Base-by-base conservation (phyloP, 2,329 filamentous ascomycete species). In the Ophiosphaerella herpotricha region DNA sequence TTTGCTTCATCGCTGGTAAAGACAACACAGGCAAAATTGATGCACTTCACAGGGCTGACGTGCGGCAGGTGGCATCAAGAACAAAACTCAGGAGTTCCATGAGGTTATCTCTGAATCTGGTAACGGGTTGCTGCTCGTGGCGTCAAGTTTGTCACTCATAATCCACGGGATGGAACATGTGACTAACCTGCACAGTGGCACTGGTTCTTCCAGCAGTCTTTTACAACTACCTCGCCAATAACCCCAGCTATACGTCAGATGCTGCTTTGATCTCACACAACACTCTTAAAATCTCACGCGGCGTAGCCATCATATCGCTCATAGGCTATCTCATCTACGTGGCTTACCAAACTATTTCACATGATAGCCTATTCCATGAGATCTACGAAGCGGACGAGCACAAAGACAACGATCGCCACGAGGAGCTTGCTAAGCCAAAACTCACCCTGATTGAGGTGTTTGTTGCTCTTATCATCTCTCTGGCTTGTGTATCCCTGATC, bases 31-130 rank as follows among this genome's bases (percentile, higher is more conserved):
- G 11, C 24, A 26, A n/a, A 26, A n/a, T 8, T 34, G 39, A 36
- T 23, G 21, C 12, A 6, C 12, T 31, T 36, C 8, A n/a, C 18
- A 36, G 13, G n/a, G 31, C 16, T 42, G 32, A 42, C 24, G 12
- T 39, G 23, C 6, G 7, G 33, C 23, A 48, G 45, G 89, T 35
- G 90, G 91, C 7, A 58, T 93, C 32, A 78, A 79, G 46, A 83
- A 86, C 29, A 79, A 88, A 5, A 83, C 88, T 58, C 83, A 91
- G 59, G 79, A 77, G 13, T 94, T 95, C 67, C 87, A 88, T 64
- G 83, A 87, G 50, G 85, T 86, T 4, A 82, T 95, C 48, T 89
- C 86, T 57, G 91, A 96, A 73, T 88, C 88, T 7, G 90, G 90
- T 14, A 89, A 83, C 40, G 89, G 89, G 1, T 72, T 95, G 40